Conservation (phyloP, 306 rosid genomes). For the Sindora glabra region DNA sequence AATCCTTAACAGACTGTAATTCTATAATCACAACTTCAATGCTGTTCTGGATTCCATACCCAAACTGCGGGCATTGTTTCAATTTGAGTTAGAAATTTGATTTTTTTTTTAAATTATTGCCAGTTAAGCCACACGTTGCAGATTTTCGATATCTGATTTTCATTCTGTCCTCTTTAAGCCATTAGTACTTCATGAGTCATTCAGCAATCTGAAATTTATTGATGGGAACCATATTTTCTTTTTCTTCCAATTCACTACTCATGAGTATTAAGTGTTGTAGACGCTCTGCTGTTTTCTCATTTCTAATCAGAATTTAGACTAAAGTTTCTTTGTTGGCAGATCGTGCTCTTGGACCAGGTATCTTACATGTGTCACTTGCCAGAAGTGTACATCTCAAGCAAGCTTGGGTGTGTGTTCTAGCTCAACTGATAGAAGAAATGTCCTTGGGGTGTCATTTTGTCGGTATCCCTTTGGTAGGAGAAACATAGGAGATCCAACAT, state of each 20-base stretch:
- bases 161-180: background rate
- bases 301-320: background rate
- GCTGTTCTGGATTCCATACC: no score
- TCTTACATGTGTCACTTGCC: slow-evolving; percentile 18
- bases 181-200: background rate
- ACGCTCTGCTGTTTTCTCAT: background rate
- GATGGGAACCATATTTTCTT: background rate
- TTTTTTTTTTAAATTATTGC: no score
- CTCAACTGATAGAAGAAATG: slow-evolving; percentile 18
- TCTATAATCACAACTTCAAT: no score
- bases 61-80: no score
- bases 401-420: slow-evolving; percentile 28
- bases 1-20: no score
- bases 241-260: no score
- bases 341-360: slow-evolving; percentile 25
- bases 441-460: slow-evolving; percentile 10
- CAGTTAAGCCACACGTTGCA: no score
- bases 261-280: no score
- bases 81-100: no score
- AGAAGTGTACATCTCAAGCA: slow-evolving; percentile 31
- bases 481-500: slow-evolving; percentile 23
- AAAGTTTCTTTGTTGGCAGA: slow-evolving; percentile 27
- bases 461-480: slow-evolving; percentile 25
- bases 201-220: background rate
- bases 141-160: background rate